phyloP scores from a whole-genome alignment of 164 flowering plant genomes.

The Saururus chinensis region DNA sequence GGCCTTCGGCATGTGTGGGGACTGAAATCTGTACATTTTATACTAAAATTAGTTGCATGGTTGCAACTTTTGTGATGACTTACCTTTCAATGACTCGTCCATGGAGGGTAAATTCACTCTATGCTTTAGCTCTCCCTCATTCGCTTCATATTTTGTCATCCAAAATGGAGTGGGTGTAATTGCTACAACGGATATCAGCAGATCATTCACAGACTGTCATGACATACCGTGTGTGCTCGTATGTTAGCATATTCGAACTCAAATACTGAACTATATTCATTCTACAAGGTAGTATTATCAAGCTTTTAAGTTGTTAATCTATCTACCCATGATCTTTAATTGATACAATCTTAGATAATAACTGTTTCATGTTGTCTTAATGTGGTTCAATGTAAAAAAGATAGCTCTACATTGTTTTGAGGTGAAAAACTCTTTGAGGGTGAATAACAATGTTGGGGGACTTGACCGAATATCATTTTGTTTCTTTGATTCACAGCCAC shows the following conservation, averaged over 20 bases:
- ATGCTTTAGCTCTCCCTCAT: neutral
- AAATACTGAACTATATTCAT: slow-evolving; percentile 27
- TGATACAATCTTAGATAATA: neutral
- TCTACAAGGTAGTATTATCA: slow-evolving; percentile 11
- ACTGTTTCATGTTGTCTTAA: neutral
- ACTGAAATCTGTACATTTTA: too few relatives aligned
- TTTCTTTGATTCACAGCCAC: too few relatives aligned
- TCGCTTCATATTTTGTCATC: neutral
- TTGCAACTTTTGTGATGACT: neutral
- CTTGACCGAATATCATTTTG: too few relatives aligned
- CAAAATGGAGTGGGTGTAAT: slow-evolving; percentile 6
- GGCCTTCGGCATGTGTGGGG: neutral
- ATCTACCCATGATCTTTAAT: neutral
- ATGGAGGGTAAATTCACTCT: neutral
- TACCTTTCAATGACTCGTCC: neutral
- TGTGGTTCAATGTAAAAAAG: slow-evolving; percentile 7
- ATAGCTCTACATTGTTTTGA: too few relatives aligned
- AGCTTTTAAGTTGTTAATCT: neutral
- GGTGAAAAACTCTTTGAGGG: too few relatives aligned
- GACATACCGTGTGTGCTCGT: slow-evolving; percentile 16
- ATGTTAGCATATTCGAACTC: slow-evolving; percentile 31
- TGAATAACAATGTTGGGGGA: too few relatives aligned
- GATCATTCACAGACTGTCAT: neutral
- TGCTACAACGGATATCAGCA: slow-evolving; percentile 10
- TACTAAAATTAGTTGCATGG: too few relatives aligned